phyloP scores from a whole-genome alignment of 495 filamentous ascomycete species.

The Beverwykella pulmonaria region DNA sequence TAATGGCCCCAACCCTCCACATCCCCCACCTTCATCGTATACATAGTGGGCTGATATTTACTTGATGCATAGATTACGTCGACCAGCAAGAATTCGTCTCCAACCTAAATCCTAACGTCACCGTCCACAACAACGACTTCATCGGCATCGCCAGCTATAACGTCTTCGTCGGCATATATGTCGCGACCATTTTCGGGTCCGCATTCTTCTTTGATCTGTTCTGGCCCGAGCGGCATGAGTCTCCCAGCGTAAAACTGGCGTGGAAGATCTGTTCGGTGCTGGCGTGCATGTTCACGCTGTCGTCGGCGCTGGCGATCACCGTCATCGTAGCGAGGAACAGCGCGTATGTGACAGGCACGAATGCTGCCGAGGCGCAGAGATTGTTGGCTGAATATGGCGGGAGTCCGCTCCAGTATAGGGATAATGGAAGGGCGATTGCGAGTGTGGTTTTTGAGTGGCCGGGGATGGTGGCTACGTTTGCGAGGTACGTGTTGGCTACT shows the following conservation, averaged over 20 bases:
- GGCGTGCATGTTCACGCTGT: conserved; percentile 49
- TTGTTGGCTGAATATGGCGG: conserved; percentile 41
- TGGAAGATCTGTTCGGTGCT: conserved; percentile 54
- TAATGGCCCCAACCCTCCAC: too few species aligned
- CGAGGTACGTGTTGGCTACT: conserved; percentile 28
- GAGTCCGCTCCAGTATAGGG: conserved; percentile 44
- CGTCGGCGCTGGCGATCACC: conserved; percentile 50
- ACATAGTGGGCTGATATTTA: not conserved
- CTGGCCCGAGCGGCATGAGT: conserved; percentile 56
- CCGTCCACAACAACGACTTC: conserved; percentile 52
- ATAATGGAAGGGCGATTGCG: conserved; percentile 48
- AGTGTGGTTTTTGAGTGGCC: conserved; percentile 50
- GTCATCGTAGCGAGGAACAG: conserved; percentile 49
- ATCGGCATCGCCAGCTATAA: conserved; percentile 55
- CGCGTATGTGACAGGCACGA: conserved; percentile 46
- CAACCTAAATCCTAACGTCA: conserved; percentile 38
- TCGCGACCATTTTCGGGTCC: conserved; percentile 57
- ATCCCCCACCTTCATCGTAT: not conserved
- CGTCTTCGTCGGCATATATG: conserved; percentile 57
- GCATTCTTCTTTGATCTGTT: conserved; percentile 60
- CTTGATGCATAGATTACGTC: conserved; percentile 49
- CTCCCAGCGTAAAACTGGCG: conserved; percentile 47
- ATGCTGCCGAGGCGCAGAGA: conserved; percentile 31
- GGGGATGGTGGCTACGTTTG: conserved; percentile 44
- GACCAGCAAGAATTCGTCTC: conserved; percentile 51